These are phyloP conservation scores for Ramichloridium luteum DNA, from an alignment of 2,329 filamentous ascomycete species.

Conservation along the genomic window DNA sequence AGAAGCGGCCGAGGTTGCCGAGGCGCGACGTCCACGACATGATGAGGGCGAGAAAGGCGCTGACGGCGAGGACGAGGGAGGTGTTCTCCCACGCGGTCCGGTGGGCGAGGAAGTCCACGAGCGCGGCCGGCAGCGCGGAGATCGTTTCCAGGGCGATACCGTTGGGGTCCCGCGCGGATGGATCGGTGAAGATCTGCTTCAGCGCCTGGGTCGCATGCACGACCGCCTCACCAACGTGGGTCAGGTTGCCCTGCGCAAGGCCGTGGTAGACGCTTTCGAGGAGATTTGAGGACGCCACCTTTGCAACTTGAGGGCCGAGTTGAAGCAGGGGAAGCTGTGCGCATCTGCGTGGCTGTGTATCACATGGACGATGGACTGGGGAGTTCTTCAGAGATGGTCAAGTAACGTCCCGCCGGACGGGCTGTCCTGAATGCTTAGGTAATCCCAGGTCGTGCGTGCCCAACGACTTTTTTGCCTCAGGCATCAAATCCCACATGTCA, in stretches of 20 bases:
- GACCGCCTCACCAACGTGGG: neutral
- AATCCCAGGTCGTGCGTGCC: too few species aligned
- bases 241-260: neutral
- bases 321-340: too few species aligned
- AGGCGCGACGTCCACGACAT: constrained; percentile 38
- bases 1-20: constrained; percentile 35
- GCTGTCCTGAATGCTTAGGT: too few species aligned
- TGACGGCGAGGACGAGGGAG: constrained; percentile 20
- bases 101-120: constrained; percentile 16
- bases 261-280: neutral
- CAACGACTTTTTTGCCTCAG: too few species aligned
- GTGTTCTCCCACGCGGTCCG: constrained; percentile 22
- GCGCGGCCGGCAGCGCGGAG: neutral
- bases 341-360: too few species aligned
- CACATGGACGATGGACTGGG: too few species aligned
- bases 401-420: too few species aligned
- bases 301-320: too few species aligned
- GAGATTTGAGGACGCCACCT: neutral
- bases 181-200: neutral
- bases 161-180: too few species aligned
- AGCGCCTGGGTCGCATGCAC: neutral
- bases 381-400: too few species aligned
- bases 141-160: too few species aligned
- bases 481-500: too few species aligned
- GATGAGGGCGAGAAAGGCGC: constrained; percentile 27